phyloP scores from a whole-genome alignment of 169 alveolate genomes.

The Theileria parva region DNA sequence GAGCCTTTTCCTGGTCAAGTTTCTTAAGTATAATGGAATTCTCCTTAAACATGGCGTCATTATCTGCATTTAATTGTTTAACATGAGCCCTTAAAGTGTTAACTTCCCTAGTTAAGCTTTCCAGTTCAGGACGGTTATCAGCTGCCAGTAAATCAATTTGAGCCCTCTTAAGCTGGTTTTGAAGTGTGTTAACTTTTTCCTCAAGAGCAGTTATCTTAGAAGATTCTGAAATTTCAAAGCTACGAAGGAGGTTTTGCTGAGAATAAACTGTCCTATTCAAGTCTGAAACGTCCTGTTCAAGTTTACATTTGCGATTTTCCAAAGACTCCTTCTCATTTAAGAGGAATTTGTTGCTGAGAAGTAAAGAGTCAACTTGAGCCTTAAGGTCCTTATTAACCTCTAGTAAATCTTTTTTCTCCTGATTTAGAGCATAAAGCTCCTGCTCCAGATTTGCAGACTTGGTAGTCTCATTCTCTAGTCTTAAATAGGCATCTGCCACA shows the following conservation, averaged over 20 bases:
- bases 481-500: constrained; percentile 38
- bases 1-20: constrained; percentile 18
- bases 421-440: constrained; percentile 16
- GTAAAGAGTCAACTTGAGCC: constrained; percentile 40
- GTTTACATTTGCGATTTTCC: constrained; percentile 17
- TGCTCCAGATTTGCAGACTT: constrained; percentile 29
- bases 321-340: constrained; percentile 33
- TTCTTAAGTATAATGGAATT: constrained; percentile 38
- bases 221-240: constrained; percentile 27
- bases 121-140: constrained; percentile 56
- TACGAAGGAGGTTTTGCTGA: constrained; percentile 26
- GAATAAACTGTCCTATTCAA: constrained; percentile 7
- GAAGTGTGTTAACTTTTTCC: constrained; percentile 45
- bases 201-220: constrained; percentile 43
- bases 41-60: constrained; percentile 38
- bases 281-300: constrained; percentile 49
- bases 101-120: constrained; percentile 24
- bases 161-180: constrained; percentile 41
- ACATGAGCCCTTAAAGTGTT: constrained; percentile 33
- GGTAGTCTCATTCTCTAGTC: constrained; percentile 47
- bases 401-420: constrained; percentile 14
- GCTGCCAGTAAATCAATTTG: constrained; percentile 41
- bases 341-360: constrained; percentile 25
- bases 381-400: constrained; percentile 26
- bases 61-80: constrained; percentile 30